Conservation (phyloP, 176 grass and related monocot genomes). For the Cenchrus purpureus region DNA sequence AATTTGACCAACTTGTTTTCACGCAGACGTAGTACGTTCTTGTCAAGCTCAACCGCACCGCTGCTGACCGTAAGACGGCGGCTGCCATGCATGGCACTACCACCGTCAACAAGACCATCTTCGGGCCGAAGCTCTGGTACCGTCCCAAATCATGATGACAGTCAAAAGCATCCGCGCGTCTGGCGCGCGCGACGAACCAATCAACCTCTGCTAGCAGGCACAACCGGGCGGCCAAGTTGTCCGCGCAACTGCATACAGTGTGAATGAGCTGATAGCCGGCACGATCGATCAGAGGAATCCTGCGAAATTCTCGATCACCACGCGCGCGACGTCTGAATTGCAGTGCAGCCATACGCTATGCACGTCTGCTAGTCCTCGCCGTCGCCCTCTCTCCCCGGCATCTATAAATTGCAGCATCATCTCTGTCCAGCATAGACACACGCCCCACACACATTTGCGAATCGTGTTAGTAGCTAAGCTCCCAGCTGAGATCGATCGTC, state of each 20-base stretch:
- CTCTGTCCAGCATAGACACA: neutral
- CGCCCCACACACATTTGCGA: neutral
- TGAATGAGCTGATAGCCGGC: neutral
- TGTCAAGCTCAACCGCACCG: neutral
- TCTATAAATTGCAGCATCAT: conserved; percentile 36
- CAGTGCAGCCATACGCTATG: too few relatives aligned
- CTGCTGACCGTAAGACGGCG: neutral
- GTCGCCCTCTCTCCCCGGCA: neutral
- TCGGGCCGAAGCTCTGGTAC: neutral
- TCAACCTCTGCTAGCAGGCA: neutral
- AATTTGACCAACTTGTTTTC: neutral
- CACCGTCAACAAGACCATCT: neutral
- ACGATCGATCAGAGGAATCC: neutral
- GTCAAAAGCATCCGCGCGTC: conserved; percentile 20
- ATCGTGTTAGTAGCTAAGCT: neutral
- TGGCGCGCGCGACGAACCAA: neutral
- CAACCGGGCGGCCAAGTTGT: neutral
- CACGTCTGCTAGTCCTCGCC: too few relatives aligned
- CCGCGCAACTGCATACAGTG: neutral
- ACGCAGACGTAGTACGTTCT: neutral
- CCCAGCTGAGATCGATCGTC: neutral
- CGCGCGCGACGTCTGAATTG: too few relatives aligned
- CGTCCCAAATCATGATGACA: neutral
- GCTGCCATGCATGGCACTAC: neutral
- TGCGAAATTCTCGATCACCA: neutral